These are phyloP conservation scores for Hortaea sp. DNA, from an alignment of 2,329 filamentous ascomycete species.

Conservation along the genomic window DNA sequence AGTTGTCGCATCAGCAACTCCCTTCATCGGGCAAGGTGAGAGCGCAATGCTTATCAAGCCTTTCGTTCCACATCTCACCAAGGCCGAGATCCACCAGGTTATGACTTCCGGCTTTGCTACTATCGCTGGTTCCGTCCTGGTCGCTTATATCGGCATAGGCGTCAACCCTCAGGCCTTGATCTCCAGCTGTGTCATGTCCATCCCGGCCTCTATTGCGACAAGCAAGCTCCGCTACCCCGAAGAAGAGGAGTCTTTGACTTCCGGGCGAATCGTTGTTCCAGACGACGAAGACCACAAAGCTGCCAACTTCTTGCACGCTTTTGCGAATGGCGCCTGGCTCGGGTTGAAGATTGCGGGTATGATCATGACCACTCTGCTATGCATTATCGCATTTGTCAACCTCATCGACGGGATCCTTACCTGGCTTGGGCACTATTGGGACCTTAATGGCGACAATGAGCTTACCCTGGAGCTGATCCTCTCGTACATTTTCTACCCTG, in stretches of 20 bases:
- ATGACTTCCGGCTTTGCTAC: too few species aligned
- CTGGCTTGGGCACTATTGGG: constrained; percentile 75
- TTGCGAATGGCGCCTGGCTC: constrained; percentile 75
- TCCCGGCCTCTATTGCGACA: too few species aligned
- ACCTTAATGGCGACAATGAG: constrained; percentile 55
- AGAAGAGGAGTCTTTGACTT: constrained; percentile 74
- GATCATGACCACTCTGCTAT: constrained; percentile 69
- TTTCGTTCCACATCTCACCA: too few species aligned
- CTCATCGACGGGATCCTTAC: constrained; percentile 67
- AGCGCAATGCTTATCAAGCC: too few species aligned
- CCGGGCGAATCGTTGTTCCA: constrained; percentile 69
- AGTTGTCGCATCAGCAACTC: too few species aligned
- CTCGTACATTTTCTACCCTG: constrained; percentile 66
- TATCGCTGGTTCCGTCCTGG: too few species aligned
- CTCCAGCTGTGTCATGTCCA: too few species aligned
- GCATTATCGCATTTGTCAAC: constrained; percentile 68
- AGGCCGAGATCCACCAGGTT: too few species aligned
- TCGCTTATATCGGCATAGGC: too few species aligned
- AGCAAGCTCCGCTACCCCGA: constrained; percentile 55
- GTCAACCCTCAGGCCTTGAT: too few species aligned
- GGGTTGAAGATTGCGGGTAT: constrained; percentile 80
- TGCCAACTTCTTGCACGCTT: constrained; percentile 75
- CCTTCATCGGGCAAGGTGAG: too few species aligned
- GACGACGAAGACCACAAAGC: constrained; percentile 66
- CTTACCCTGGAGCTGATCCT: constrained; percentile 67